phyloP scores from a whole-genome alignment of 305 asterid genomes.

The Solanum hybrid region DNA sequence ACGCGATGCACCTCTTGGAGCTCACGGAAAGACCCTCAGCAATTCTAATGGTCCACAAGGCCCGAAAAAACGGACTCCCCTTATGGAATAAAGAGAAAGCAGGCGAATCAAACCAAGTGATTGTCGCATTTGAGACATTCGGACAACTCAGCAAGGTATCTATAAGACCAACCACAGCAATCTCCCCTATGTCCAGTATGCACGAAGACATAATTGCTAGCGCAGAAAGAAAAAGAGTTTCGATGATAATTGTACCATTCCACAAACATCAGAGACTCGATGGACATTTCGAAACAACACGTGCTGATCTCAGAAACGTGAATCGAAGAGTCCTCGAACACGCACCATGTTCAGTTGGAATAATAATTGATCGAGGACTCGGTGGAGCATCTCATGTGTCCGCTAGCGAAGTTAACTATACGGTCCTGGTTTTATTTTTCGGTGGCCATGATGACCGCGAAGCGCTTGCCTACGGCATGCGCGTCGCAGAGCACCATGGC shows the following conservation, averaged over 20 bases:
- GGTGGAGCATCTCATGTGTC: slow-evolving; percentile 18
- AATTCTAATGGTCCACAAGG: slow-evolving; percentile 21
- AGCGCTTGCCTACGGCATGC: slow-evolving; percentile 17
- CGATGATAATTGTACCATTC: slow-evolving; percentile 20
- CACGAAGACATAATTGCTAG: slow-evolving; percentile 15
- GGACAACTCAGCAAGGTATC: slow-evolving; percentile 20
- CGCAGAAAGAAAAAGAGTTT: slow-evolving; percentile 15
- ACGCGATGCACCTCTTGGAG: slow-evolving; percentile 24
- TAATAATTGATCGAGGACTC: slow-evolving; percentile 11
- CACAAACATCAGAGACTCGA: slow-evolving; percentile 19
- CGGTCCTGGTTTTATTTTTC: background rate
- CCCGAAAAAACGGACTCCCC: slow-evolving; percentile 19
- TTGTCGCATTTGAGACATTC: slow-evolving; percentile 23
- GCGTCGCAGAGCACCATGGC: slow-evolving; percentile 23
- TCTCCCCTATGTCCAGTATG: slow-evolving; percentile 14
- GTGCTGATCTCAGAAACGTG: slow-evolving; percentile 12
- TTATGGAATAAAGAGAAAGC: slow-evolving; percentile 11
- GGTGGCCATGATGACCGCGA: slow-evolving; percentile 22
- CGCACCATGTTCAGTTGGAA: slow-evolving; percentile 16
- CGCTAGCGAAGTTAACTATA: slow-evolving; percentile 11
- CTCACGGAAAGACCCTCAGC: slow-evolving; percentile 20
- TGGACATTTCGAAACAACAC: slow-evolving; percentile 18
- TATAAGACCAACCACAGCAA: slow-evolving; percentile 19
- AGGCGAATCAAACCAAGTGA: slow-evolving; percentile 1
- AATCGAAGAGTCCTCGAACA: slow-evolving; percentile 18